Percentiles rank a stretch among this genome's conserved stretches.
Conservation (phyloP, 2,329 filamentous ascomycete genomes). For the Pseudocercospora eumusae region DNA sequence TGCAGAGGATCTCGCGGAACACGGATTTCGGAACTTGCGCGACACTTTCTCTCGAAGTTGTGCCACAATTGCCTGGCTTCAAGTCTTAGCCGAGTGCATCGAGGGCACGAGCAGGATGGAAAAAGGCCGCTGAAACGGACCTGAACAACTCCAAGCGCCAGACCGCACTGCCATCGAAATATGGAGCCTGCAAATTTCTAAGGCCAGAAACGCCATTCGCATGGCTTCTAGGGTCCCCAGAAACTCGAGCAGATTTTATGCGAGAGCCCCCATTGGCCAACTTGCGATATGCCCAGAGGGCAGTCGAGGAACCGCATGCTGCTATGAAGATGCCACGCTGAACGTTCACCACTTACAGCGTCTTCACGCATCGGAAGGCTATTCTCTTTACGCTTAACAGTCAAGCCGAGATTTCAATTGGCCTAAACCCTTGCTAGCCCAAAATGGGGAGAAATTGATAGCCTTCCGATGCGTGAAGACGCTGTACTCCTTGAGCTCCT, state of each 20-base stretch:
- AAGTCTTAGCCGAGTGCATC: background rate
- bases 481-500: background rate
- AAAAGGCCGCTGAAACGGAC: background rate
- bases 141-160: background rate
- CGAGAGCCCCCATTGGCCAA: background rate
- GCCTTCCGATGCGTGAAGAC: too few species aligned
- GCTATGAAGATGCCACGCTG: background rate
- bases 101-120: background rate
- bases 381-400: too few species aligned
- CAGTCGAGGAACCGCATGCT: background rate
- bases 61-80: background rate
- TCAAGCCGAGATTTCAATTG: too few species aligned
- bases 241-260: background rate
- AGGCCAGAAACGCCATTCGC: background rate
- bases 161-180: background rate
- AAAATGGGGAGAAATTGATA: too few species aligned
- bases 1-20: background rate
- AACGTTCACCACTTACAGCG: background rate
- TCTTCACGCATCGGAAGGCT: too few species aligned
- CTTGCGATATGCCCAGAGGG: background rate
- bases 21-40: background rate
- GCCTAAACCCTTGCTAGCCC: too few species aligned
- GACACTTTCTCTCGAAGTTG: background rate
- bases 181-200: background rate
- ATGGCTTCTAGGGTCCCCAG: background rate